Base-by-base conservation (phyloP, 257 asterid genomes). In the Plantago major region DNA sequence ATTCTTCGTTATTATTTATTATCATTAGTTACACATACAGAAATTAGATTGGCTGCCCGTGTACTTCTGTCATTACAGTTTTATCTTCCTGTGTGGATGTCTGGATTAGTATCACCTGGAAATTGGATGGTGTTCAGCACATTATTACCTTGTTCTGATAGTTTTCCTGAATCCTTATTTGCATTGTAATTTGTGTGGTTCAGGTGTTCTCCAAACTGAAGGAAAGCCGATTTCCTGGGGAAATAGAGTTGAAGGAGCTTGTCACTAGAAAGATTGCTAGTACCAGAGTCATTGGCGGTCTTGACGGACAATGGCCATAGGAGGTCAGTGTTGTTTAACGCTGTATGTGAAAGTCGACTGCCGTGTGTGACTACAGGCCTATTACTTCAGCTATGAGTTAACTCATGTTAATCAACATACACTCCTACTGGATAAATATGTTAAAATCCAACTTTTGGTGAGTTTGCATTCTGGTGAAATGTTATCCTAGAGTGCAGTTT, bases 181-280 rank as follows among this genome's bases (percentile, higher is more conserved):
- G 57, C 44, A 47, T 57, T 22, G 54, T 50, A 58, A 52, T 74
- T 55, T 14, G 42, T 71, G 0, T 61, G 54, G 48, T 78, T 71
- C 81, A 92, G 98, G 86, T 82, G 17, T 92, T 84, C 77, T 92
- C 98, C 16, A 92, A 88, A 62, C 78, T 92, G 38, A 86, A 77
- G 69, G 86, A 79, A 81, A 70, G 76, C 26, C 82, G 95, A 73
- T 88, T 92, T 78, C 97, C 98, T 0, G 92, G 95, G 22, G 98
- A 92, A 74, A 84, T 92, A 42, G 98, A 92, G 89, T 70, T 92
- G 83, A 92, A 84, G 78, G 95, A 88, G 17, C 80, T 82, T 64
- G 61, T 92, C 47, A 74, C 75, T 65, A 71, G 79, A 78, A 88
- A 84, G 73, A 81, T 91, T 62, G 71, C 89, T 26, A 73, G 38